A percentile compares a stretch with the other conserved stretches of the same genome.
phyloP scores from a whole-genome alignment of 345 rosid species.

The rapeseed (Brassica napus) region Da-Ae NC_063451.1:26025501-26026000 shows the following conservation, averaged over 20 bases:
- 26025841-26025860: not conserved
- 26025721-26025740: not conserved
- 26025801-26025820: too few species aligned
- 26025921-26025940: not conserved
- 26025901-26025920: too few species aligned
- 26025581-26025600: slow-evolving; percentile 93
- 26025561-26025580: not conserved
- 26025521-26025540: not conserved
- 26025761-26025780: not conserved
- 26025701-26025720: slow-evolving; percentile 2
- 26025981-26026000: not conserved
- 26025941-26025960: not conserved
- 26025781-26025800: too few species aligned
- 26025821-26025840: not conserved
- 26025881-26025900: too few species aligned
- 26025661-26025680: slow-evolving; percentile 19
- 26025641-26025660: slow-evolving; percentile 59
- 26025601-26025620: slow-evolving; percentile 89
- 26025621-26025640: slow-evolving; percentile 88
- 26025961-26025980: slow-evolving; percentile 6
- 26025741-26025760: not conserved
- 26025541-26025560: slow-evolving; percentile 2
- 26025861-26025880: not conserved
- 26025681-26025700: slow-evolving; percentile 17
- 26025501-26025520: slow-evolving; percentile 2